These are phyloP conservation scores for Pseudogymnoascus sp. DNA, from an alignment of 2,329 filamentous ascomycete genomes.

Conservation along the genomic window DNA sequence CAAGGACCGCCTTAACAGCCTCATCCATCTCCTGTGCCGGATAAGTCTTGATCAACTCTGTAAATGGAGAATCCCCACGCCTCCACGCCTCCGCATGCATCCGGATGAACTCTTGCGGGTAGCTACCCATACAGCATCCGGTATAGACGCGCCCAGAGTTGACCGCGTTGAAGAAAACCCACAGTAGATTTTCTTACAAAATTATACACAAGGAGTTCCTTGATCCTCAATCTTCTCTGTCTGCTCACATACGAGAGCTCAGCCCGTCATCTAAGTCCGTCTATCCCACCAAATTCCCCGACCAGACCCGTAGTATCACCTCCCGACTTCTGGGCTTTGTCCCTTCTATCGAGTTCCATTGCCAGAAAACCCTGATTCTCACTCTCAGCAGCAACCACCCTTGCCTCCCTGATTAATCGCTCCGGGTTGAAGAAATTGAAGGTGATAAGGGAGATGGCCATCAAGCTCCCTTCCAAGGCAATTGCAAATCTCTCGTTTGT, in stretches of 20 bases:
- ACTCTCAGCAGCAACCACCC: not conserved
- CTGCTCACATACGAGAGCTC: not conserved
- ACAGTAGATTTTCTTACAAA: not conserved
- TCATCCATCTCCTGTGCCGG: slow-evolving; percentile 15
- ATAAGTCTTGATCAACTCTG: slow-evolving; percentile 18
- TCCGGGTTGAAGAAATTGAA: slow-evolving; percentile 23
- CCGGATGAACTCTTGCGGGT: slow-evolving; percentile 20
- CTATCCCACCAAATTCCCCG: not conserved
- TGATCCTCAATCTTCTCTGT: not conserved
- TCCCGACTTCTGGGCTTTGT: not conserved
- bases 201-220: not conserved
- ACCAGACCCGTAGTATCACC: not conserved
- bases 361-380: not conserved
- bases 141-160: slow-evolving; percentile 17
- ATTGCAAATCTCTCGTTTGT: slow-evolving; percentile 36
- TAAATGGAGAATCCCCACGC: slow-evolving; percentile 18
- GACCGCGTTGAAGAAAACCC: slow-evolving; percentile 14
- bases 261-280: not conserved
- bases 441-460: slow-evolving; percentile 32
- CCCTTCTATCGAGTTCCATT: not conserved
- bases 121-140: slow-evolving; percentile 20
- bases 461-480: slow-evolving; percentile 35
- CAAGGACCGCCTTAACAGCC: slow-evolving; percentile 16
- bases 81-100: slow-evolving; percentile 16
- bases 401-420: not conserved